Evolutionary conservation across 2,329 filamentous ascomycete species (phyloP).

Genomic region (Didymellaceae sp.): DNA sequence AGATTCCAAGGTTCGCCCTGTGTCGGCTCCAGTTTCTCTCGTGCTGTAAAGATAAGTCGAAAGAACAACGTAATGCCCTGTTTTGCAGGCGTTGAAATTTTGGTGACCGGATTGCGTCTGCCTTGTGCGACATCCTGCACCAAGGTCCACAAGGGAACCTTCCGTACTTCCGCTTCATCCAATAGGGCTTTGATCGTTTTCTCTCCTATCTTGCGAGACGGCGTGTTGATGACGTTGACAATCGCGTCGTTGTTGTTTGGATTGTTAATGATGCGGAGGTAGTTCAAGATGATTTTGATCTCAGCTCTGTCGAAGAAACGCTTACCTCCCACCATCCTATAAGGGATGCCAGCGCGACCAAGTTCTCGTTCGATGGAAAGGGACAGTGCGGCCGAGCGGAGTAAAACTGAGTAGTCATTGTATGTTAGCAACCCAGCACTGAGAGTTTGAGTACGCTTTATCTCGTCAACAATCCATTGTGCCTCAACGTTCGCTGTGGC

Average conservation of each 20-base stretch:
- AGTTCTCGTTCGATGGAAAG: slow-evolving; percentile 84
- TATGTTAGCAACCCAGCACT: slow-evolving; percentile 75
- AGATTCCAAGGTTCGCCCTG: slow-evolving; percentile 48
- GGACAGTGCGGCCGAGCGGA: slow-evolving; percentile 84
- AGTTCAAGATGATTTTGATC: slow-evolving; percentile 86
- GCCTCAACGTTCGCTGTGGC: slow-evolving; percentile 76
- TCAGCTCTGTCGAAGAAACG: slow-evolving; percentile 93
- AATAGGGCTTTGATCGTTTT: slow-evolving; percentile 75
- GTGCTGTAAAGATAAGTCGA: slow-evolving; percentile 64
- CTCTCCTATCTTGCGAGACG: slow-evolving; percentile 81
- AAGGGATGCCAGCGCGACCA: slow-evolving; percentile 80
- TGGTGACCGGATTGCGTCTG: slow-evolving; percentile 58
- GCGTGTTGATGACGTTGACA: slow-evolving; percentile 82
- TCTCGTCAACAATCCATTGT: slow-evolving; percentile 86
- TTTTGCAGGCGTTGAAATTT: slow-evolving; percentile 61
- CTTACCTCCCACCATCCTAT: slow-evolving; percentile 89
- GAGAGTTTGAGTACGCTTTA: slow-evolving; percentile 72
- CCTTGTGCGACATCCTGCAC: slow-evolving; percentile 66
- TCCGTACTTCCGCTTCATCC: slow-evolving; percentile 75
- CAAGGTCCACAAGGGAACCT: slow-evolving; percentile 77
- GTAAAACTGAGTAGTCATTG: slow-evolving; percentile 82
- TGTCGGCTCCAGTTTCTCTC: slow-evolving; percentile 60
- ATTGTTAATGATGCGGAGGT: slow-evolving; percentile 83
- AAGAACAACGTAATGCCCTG: slow-evolving; percentile 66
- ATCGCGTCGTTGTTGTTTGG: slow-evolving; percentile 88